These are phyloP conservation scores for Fraxinus albicans DNA, from an alignment of 305 asterid species.

Conservation along the genomic window DNA sequence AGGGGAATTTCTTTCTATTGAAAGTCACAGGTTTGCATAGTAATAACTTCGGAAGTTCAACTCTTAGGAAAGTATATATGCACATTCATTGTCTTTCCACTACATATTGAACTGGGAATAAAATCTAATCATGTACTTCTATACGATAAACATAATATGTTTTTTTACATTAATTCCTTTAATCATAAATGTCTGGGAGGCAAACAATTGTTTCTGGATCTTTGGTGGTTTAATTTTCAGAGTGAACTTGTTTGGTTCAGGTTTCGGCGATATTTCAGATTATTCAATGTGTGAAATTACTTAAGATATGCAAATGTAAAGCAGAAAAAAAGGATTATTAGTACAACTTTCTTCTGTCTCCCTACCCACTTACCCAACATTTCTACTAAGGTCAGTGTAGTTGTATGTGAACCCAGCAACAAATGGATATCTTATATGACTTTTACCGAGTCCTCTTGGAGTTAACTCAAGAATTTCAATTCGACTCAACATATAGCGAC, in stretches of 20 bases:
- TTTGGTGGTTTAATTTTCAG: conserved; percentile 1
- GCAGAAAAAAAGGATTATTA: background rate
- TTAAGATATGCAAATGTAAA: background rate
- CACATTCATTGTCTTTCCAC: background rate
- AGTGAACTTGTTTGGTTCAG: background rate
- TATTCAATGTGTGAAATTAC: background rate
- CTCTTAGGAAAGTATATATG: background rate
- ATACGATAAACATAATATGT: background rate
- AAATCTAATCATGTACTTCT: background rate
- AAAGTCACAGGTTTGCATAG: background rate
- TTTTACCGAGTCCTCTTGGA: background rate
- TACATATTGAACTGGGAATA: background rate
- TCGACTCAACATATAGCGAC: background rate
- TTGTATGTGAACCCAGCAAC: background rate
- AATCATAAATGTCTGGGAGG: background rate
- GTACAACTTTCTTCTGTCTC: background rate
- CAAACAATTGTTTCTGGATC: background rate
- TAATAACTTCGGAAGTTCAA: background rate
- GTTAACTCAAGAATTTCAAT: background rate
- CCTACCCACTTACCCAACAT: background rate
- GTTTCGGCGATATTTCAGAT: background rate
- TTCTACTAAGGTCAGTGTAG: background rate
- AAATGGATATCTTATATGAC: background rate
- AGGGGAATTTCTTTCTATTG: background rate
- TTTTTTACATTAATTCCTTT: background rate